phyloP scores from a whole-genome alignment of 108 stramenopile genomes.

The Cyclotella baltica region DNA sequence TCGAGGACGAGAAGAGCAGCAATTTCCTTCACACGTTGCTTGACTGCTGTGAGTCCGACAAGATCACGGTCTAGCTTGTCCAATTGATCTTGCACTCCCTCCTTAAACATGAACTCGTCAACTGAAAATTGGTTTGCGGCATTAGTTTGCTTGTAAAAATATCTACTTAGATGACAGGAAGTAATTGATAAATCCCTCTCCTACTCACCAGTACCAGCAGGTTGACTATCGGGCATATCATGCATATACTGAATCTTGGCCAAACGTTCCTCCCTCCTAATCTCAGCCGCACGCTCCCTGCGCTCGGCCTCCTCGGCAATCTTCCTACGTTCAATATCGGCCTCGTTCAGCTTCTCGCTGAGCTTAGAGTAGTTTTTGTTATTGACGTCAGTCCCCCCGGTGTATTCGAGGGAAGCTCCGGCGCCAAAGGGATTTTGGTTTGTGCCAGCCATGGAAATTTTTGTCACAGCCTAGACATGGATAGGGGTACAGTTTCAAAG shows the following conservation, averaged over 20 bases:
- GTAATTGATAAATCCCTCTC: not conserved
- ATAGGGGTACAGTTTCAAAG: not conserved
- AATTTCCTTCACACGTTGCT: conserved; percentile 96
- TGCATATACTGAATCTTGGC: conserved; percentile 94
- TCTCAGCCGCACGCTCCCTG: conserved; percentile 93
- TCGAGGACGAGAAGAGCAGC: conserved; percentile 97
- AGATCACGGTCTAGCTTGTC: conserved; percentile 95
- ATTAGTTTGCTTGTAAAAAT: not conserved
- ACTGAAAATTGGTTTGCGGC: conserved; percentile 67
- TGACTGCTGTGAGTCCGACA: conserved; percentile 93
- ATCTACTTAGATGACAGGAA: not conserved
- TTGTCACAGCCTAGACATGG: conserved; percentile 8
- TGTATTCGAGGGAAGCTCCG: conserved; percentile 72
- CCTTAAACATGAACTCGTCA: conserved; percentile 98
- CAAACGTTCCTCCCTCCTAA: conserved; percentile 87
- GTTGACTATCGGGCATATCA: conserved; percentile 90
- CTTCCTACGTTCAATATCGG: conserved; percentile 92
- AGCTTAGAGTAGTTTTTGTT: conserved; percentile 78
- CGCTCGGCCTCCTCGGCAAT: conserved; percentile 76
- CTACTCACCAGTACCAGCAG: conserved; percentile 89
- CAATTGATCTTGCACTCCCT: conserved; percentile 96
- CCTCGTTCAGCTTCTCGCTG: conserved; percentile 84
- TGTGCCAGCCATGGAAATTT: conserved; percentile 2
- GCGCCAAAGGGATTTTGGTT: conserved; percentile 72
- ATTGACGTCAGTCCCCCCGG: conserved; percentile 76